A percentile compares a stretch with the other conserved stretches of the same genome.
These are phyloP conservation scores for Lactarius tabidus DNA, from an alignment of 768 basidiomycete species.

Conservation along the genomic window DNA sequence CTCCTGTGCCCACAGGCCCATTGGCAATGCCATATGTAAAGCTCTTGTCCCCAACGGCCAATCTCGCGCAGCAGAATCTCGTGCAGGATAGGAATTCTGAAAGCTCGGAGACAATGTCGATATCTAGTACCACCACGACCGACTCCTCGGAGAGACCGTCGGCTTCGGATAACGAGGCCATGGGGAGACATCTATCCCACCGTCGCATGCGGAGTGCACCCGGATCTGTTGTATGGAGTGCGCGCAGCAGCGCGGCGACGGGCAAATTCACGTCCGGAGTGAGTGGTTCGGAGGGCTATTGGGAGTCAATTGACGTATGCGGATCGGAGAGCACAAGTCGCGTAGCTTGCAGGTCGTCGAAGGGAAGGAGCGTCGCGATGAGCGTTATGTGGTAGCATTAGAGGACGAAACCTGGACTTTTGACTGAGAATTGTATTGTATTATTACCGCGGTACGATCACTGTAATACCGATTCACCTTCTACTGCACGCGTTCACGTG, in stretches of 20 bases:
- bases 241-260: slow-evolving; percentile 18
- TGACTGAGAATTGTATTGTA: neutral
- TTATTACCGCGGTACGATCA: no score
- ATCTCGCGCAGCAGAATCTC: slow-evolving; percentile 24
- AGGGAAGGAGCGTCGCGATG: slow-evolving; percentile 20
- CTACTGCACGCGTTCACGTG: slow-evolving; percentile 15
- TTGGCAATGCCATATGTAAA: slow-evolving; percentile 17
- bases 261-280: slow-evolving; percentile 13
- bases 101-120: slow-evolving; percentile 20
- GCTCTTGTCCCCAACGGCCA: slow-evolving; percentile 24
- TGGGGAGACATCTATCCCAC: slow-evolving; percentile 18
- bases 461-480: neutral
- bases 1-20: slow-evolving; percentile 10
- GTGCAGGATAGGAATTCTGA: slow-evolving; percentile 16
- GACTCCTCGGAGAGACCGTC: slow-evolving; percentile 12
- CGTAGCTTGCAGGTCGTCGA: slow-evolving; percentile 9
- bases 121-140: slow-evolving; percentile 17
- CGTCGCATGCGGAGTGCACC: slow-evolving; percentile 25
- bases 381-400: slow-evolving; percentile 20
- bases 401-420: neutral
- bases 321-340: slow-evolving; percentile 19
- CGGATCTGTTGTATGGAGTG: slow-evolving; percentile 23
- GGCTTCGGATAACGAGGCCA: slow-evolving; percentile 9
- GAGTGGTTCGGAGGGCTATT: slow-evolving; percentile 23
- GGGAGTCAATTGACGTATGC: slow-evolving; percentile 23